phyloP scores from a whole-genome alignment of 2,329 filamentous ascomycete species.

The Alternaria gansuensis region DNA sequence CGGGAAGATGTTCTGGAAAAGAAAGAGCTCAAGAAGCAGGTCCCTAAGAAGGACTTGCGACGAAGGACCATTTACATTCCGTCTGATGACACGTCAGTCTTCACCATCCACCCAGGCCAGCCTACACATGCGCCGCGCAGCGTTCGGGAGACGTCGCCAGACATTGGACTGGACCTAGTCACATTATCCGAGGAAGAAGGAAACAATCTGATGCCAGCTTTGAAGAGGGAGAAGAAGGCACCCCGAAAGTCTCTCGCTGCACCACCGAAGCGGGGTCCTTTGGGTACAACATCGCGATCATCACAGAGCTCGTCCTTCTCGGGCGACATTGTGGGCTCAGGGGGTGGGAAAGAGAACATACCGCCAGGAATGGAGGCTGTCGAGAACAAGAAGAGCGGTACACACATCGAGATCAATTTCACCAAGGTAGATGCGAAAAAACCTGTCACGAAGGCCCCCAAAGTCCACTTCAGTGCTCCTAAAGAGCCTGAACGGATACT shows the following conservation, averaged over 20 bases:
- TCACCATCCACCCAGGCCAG: conserved; percentile 62
- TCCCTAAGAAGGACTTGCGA: conserved; percentile 54
- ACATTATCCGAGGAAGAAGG: conserved; percentile 52
- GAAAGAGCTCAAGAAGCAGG: conserved; percentile 45
- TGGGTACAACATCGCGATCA: conserved; percentile 55
- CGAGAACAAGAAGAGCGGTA: conserved; percentile 37
- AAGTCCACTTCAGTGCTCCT: conserved; percentile 42
- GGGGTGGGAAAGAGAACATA: conserved; percentile 70
- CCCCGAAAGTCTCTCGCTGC: conserved; percentile 56
- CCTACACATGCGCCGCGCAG: conserved; percentile 39
- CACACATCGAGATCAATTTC: conserved; percentile 47
- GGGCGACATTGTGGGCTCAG: conserved; percentile 61
- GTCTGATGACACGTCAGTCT: conserved; percentile 60
- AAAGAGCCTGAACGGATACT: conserved; percentile 30
- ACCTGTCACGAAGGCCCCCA: conserved; percentile 34
- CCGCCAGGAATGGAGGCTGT: conserved; percentile 59
- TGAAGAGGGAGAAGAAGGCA: conserved; percentile 46
- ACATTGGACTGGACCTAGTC: conserved; percentile 51
- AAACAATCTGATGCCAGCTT: conserved; percentile 39
- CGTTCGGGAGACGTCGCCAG: conserved; percentile 45
- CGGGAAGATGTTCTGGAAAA: conserved; percentile 44
- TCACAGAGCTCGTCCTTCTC: conserved; percentile 55
- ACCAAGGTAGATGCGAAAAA: conserved; percentile 40
- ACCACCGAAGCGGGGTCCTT: conserved; percentile 60
- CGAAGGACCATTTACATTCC: conserved; percentile 62